Evolutionary conservation across 2,329 filamentous ascomycete species (phyloP), one percentile per base, ranked within the genome.

Genomic region (Talaromyces sp.): DNA sequence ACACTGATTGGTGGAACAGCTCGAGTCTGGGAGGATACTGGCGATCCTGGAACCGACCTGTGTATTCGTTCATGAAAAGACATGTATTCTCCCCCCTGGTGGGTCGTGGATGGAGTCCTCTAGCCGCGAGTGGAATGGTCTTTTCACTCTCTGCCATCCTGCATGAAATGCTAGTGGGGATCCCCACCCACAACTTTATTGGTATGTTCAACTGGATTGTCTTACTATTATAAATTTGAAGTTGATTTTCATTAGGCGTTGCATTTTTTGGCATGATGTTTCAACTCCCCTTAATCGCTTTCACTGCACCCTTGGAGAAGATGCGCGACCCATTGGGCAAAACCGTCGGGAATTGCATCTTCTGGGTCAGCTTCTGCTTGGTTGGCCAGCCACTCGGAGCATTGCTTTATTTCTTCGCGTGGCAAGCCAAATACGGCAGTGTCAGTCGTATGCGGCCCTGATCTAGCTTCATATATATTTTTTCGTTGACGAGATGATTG

Each of bases 1-100:
- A 99, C 72, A 88, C 90, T 33, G 91, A 96, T 67, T 99, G 94
- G 94, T 99, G 94, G 94, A 99, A 99, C 69, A 90, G 87, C 59
- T 86, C 87, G 49, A 91, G 87, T 60, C 80, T 97, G 6, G 90
- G 92, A 30, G 83, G 82, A 4, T 99, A 99, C 77, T 97, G 93
- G 93, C 86, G 92, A 19, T 89, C 88, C 1, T 99, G 94, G 94
- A 99, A 99, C 76, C 95, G 95, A 70, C 94, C 94, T 1, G 93
- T 99, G 5, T 96, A 96, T 68, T 87, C 91, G 53, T 99, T 96
- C 73, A 97, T 99, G 86, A 92, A 90, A 66, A 82, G 94, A 33
- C 94, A 99, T 70, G 86, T 99, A 47, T 97, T 94, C 75, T 87
- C 88, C 35, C 94, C 94, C 1, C 81, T 99, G 58, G 81, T 96